These are phyloP conservation scores for Quercus lobata DNA, from an alignment of 331 rosid species.

Conservation along the genomic window DNA sequence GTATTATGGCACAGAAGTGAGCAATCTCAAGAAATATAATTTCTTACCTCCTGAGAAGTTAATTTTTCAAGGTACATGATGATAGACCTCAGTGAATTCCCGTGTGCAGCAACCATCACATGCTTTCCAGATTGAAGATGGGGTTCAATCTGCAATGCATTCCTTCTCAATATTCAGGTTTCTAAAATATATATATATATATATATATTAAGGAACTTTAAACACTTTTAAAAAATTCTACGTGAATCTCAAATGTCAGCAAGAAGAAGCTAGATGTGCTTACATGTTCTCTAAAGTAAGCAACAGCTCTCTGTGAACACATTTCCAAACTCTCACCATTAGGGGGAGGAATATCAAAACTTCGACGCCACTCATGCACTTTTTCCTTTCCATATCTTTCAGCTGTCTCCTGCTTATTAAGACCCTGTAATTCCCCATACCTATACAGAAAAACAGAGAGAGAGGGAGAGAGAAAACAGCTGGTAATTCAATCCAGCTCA, in stretches of 20 bases:
- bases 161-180: not conserved
- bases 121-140: conserved; percentile 88
- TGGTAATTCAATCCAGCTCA: no score
- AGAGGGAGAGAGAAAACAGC: not conserved
- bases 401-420: conserved; percentile 97
- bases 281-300: conserved; percentile 88
- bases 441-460: conserved; percentile 33
- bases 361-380: conserved; percentile 98
- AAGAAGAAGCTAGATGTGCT: conserved; percentile 13
- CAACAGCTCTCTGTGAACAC: conserved; percentile 99
- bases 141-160: conserved; percentile 74
- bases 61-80: conserved; percentile 96
- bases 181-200: not conserved
- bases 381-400: conserved; percentile 94
- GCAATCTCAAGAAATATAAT: not conserved
- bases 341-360: conserved; percentile 94
- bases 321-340: conserved; percentile 99
- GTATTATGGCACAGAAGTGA: not conserved
- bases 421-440: conserved; percentile 99
- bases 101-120: conserved; percentile 99
- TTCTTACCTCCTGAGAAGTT: conserved; percentile 89
- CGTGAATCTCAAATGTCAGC: not conserved
- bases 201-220: not conserved
- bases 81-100: conserved; percentile 95
- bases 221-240: not conserved